A percentile compares a stretch with the other conserved stretches of the same genome.
Evolutionary conservation across 2,329 filamentous ascomycete genomes (phyloP).

Genomic region (Apiospora saccharicola): DNA sequence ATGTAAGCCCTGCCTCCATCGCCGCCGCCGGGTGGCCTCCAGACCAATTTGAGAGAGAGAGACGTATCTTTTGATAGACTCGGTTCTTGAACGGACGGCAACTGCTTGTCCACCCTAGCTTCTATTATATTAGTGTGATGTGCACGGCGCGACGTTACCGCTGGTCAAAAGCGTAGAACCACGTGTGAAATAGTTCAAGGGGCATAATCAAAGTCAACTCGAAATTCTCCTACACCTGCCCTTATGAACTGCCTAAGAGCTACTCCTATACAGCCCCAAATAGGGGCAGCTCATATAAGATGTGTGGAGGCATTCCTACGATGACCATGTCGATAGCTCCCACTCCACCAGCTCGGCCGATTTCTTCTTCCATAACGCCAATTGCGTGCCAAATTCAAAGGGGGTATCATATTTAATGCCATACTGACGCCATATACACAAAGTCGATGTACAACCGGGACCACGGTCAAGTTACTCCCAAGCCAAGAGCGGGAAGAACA

Average conservation of each 20-base stretch:
- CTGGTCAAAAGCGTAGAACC: too few species aligned
- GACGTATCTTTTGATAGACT: too few species aligned
- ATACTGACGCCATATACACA: conserved; percentile 2
- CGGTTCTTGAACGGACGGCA: too few species aligned
- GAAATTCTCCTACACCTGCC: too few species aligned
- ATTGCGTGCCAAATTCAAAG: conserved; percentile 14
- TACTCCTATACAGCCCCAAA: not conserved
- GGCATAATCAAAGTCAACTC: too few species aligned
- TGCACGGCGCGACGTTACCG: too few species aligned
- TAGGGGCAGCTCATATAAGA: not conserved
- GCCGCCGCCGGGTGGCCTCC: too few species aligned
- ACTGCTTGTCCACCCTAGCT: too few species aligned
- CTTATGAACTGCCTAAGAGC: not conserved
- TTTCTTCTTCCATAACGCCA: conserved; percentile 6
- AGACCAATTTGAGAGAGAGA: too few species aligned
- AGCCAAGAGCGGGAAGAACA: not conserved
- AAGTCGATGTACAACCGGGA: not conserved
- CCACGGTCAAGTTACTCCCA: not conserved
- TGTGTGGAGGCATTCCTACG: not conserved
- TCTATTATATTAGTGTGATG: too few species aligned
- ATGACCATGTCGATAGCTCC: not conserved
- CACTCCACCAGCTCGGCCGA: not conserved
- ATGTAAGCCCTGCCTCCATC: too few species aligned
- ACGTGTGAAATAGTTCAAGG: not conserved
- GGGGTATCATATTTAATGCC: conserved; percentile 18